Base-by-base conservation (phyloP, 345 rosid genomes). In the Populus simonii region DNA sequence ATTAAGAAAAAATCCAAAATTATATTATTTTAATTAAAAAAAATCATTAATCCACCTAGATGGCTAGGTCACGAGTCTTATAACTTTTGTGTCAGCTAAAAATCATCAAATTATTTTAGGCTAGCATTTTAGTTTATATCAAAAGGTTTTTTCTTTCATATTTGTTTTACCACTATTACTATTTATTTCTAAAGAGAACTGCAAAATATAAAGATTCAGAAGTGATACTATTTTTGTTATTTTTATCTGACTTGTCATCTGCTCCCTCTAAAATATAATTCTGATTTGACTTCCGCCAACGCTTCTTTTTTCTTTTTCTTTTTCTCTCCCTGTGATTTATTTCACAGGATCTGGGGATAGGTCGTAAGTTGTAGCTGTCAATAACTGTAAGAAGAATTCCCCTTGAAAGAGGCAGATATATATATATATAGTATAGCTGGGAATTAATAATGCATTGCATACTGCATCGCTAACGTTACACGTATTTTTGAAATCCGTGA, bases 401-500 rank as follows among this genome's bases (percentile, higher is more conserved):
- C 62, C 2, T 2, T 6, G 33, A 7, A 20, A 53, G n/a, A 1
- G 23, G 62, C 8, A 22, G 4, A 22, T 55, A 22, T 18, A 6
- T 31, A 31, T 29, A 29, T 29, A 29, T 31, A 29, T 29, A 29
- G 2, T 55, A 55, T 8, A 55, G 23, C 2, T 55, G 62, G 25
- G 62, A 55, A 22, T 55, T 8, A 3, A 57, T 57, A 57, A 22
- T 8, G 62, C 13, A 57, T 57, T n/a, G 63, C 63, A n/a, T 9
- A 10, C 6, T 59, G 63, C 9, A 10, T 23, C 11, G 63, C 66
- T 13, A 27, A 7, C 15, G 9, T 80, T 80, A 74, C 74, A 80
- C 71, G 72, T 65, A 74, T 8, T 66, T 59, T n/a, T 80, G 74
- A 72, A 78, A 67, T 51, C 76, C 74, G 66, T 55, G 75, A 68